Evolutionary conservation across 1,284 basidiomycete species (phyloP).

Genomic region (Microbotryum violaceum): DNA sequence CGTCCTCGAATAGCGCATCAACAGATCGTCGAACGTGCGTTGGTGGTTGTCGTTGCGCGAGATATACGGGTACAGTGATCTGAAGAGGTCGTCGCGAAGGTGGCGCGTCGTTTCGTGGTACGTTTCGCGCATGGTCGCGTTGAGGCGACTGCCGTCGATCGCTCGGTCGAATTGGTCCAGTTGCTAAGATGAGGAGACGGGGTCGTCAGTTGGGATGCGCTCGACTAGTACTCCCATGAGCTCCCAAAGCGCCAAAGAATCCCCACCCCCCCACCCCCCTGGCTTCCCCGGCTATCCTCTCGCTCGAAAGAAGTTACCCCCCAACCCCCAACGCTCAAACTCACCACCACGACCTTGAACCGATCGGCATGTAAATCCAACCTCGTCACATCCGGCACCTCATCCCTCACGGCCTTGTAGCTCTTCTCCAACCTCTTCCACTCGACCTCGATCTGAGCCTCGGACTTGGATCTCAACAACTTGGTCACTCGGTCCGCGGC

Average conservation of each 20-base stretch:
- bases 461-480: too few species aligned
- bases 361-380: too few species aligned
- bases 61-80: constrained; percentile 22
- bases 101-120: constrained; percentile 19
- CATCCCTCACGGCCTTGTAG: too few species aligned
- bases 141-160: constrained; percentile 10
- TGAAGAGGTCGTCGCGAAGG: constrained; percentile 22
- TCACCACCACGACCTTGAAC: too few species aligned
- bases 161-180: constrained; percentile 17
- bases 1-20: constrained; percentile 4
- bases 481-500: too few species aligned
- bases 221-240: constrained; percentile 60
- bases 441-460: too few species aligned
- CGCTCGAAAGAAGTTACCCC: too few species aligned
- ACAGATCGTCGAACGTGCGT: constrained; percentile 13
- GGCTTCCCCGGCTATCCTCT: too few species aligned
- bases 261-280: not conserved
- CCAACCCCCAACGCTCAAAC: too few species aligned
- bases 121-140: constrained; percentile 11
- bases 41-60: constrained; percentile 9
- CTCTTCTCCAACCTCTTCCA: too few species aligned
- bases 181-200: constrained; percentile 7
- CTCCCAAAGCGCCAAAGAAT: constrained; percentile 7
- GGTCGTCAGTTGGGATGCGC: constrained; percentile 41
- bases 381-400: too few species aligned